These are phyloP conservation scores for Boletus sp. DNA, from an alignment of 768 basidiomycete genomes.

Conservation along the genomic window DNA sequence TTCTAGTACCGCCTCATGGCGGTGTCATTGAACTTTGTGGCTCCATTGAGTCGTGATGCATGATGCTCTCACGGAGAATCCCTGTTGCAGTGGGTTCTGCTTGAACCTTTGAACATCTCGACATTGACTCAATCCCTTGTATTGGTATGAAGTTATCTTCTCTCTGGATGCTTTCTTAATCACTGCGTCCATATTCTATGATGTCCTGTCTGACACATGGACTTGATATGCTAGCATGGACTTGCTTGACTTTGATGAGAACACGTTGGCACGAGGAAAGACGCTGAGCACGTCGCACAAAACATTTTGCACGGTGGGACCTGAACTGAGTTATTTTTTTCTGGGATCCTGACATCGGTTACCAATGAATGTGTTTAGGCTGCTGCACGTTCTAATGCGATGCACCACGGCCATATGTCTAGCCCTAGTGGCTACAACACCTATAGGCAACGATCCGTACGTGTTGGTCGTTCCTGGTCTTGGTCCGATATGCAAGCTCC, in stretches of 20 bases:
- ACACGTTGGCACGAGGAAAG: not conserved
- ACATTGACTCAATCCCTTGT: too few species aligned
- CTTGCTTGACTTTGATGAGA: not conserved
- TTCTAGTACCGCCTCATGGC: not conserved
- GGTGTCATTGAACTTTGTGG: not conserved
- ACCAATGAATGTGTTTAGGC: too few species aligned
- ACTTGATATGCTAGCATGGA: not conserved
- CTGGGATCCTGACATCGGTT: too few species aligned
- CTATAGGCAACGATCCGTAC: not conserved
- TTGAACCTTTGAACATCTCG: not conserved
- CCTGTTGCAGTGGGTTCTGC: not conserved
- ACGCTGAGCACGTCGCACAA: too few species aligned
- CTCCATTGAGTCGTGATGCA: not conserved
- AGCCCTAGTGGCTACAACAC: not conserved
- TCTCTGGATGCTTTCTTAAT: not conserved
- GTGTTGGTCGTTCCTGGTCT: not conserved
- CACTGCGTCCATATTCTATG: too few species aligned
- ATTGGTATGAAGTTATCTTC: too few species aligned
- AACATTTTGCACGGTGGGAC: not conserved
- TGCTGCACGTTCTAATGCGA: not conserved
- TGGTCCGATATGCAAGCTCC: not conserved
- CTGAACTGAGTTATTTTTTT: not conserved
- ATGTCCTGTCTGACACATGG: not conserved
- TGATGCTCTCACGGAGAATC: not conserved
- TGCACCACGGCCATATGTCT: not conserved